These are phyloP conservation scores for Cladosporium phlei DNA, from an alignment of 2,329 filamentous ascomycete genomes.

Conservation along the genomic window DNA sequence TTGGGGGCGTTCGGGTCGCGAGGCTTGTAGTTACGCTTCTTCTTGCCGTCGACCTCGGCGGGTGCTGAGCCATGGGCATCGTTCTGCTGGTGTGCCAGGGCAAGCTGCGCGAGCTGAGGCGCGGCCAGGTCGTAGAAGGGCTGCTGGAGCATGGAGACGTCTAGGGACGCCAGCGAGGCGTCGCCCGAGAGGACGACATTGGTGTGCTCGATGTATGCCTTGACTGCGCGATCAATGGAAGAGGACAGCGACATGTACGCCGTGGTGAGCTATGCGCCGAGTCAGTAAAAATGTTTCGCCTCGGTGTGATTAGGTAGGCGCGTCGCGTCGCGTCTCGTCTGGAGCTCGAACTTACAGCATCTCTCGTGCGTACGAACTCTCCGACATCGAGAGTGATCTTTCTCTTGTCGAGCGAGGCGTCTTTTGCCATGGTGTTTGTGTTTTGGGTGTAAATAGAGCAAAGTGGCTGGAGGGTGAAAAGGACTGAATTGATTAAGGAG, in stretches of 20 bases:
- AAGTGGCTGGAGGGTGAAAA: not conserved
- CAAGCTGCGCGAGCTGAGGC: slow-evolving; percentile 23
- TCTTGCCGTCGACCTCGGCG: slow-evolving; percentile 17
- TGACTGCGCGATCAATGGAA: slow-evolving; percentile 71
- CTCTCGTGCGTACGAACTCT: slow-evolving; percentile 73
- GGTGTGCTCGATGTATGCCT: slow-evolving; percentile 83
- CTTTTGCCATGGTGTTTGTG: slow-evolving; percentile 5
- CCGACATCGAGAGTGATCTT: slow-evolving; percentile 21
- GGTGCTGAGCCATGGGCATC: slow-evolving; percentile 18
- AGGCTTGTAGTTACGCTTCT: slow-evolving; percentile 43
- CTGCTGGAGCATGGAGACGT: slow-evolving; percentile 27
- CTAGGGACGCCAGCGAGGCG: slow-evolving; percentile 28
- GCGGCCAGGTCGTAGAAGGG: slow-evolving; percentile 27
- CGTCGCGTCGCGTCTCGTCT: slow-evolving; percentile 16
- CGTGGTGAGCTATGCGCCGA: slow-evolving; percentile 59
- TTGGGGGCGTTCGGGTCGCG: slow-evolving; percentile 89
- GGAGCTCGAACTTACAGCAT: slow-evolving; percentile 62
- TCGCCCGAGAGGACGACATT: slow-evolving; percentile 66
- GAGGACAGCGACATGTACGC: slow-evolving; percentile 74
- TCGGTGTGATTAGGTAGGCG: slow-evolving; percentile 11
- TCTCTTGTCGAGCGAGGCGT: slow-evolving; percentile 11
- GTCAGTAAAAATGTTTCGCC: slow-evolving; percentile 35
- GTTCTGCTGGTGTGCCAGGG: slow-evolving; percentile 15
- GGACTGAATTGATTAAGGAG: slow-evolving; percentile 1
- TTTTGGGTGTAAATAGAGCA: not conserved